Percentiles rank a stretch among this genome's conserved stretches.
Conservation (phyloP, 2,329 filamentous ascomycete species). For the Phaeosphaeriaceae sp. region DNA sequence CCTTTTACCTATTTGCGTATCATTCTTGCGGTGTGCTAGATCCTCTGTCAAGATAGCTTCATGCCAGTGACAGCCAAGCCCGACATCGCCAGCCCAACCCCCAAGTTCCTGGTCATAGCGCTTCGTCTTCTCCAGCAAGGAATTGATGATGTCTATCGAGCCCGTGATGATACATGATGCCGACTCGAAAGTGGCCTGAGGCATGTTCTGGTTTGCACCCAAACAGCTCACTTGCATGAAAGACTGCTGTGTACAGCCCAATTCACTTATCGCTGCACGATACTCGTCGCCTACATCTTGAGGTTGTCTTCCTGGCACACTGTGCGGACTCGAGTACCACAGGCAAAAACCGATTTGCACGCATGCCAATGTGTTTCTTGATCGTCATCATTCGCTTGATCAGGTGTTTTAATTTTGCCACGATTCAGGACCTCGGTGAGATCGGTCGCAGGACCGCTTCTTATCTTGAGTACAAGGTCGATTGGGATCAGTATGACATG, state of each 20-base stretch:
- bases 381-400: no score
- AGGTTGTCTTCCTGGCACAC: no score
- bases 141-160: not conserved
- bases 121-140: not conserved
- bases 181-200: not conserved
- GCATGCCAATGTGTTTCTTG: no score
- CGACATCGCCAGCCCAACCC: not conserved
- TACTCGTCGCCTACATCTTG: not conserved
- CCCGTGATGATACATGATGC: not conserved
- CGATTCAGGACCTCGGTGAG: no score
- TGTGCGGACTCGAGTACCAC: no score
- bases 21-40: no score
- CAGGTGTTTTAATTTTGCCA: no score
- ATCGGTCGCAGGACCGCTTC: no score
- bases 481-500: no score
- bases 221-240: not conserved
- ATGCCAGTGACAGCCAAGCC: not conserved
- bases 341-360: no score
- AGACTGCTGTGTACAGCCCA: not conserved
- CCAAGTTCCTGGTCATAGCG: not conserved
- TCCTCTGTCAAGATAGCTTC: not conserved
- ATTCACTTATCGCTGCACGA: not conserved
- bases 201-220: not conserved
- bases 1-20: no score
- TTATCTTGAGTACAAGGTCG: no score